Percentiles rank a stretch among this genome's conserved stretches.
Evolutionary conservation across 805 yeast genomes (phyloP).

Genomic region (Teunomyces cretensis): DNA sequence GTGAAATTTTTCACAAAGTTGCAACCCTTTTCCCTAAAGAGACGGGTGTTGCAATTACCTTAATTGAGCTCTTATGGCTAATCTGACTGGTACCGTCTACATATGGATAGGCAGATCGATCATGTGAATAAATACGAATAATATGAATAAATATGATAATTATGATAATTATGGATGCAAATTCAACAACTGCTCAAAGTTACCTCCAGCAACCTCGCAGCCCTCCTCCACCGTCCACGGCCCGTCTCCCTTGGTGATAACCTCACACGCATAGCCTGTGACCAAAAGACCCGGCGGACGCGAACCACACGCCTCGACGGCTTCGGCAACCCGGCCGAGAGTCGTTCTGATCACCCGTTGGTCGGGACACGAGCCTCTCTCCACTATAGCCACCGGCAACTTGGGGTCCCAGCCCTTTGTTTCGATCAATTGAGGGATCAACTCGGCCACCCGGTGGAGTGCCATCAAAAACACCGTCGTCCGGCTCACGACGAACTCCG

Average conservation of each 20-base stretch:
- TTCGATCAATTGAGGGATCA: slow-evolving; percentile 45
- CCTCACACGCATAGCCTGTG: slow-evolving; percentile 75
- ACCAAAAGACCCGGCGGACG: slow-evolving; percentile 92
- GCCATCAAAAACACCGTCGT: slow-evolving; percentile 92
- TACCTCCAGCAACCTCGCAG: not conserved
- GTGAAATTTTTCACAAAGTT: no score
- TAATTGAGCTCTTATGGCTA: no score
- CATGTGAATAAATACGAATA: no score
- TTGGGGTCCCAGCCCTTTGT: slow-evolving; percentile 63
- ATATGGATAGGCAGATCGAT: no score
- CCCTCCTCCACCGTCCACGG: slow-evolving; percentile 8
- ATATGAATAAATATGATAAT: no score
- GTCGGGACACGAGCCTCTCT: slow-evolving; percentile 91
- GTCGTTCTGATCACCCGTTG: slow-evolving; percentile 81
- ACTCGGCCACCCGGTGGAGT: slow-evolving; percentile 67
- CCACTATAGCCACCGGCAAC: slow-evolving; percentile 82
- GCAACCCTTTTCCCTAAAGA: no score
- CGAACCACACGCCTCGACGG: slow-evolving; percentile 74
- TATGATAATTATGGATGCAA: no score
- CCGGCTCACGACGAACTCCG: slow-evolving; percentile 67
- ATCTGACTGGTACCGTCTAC: no score
- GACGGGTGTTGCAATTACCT: no score
- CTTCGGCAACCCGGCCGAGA: slow-evolving; percentile 63
- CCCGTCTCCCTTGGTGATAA: slow-evolving; percentile 26
- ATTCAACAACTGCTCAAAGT: no score